phyloP scores from a whole-genome alignment of 2,329 filamentous ascomycete species.

The Pseudogymnoascus sp. region DNA sequence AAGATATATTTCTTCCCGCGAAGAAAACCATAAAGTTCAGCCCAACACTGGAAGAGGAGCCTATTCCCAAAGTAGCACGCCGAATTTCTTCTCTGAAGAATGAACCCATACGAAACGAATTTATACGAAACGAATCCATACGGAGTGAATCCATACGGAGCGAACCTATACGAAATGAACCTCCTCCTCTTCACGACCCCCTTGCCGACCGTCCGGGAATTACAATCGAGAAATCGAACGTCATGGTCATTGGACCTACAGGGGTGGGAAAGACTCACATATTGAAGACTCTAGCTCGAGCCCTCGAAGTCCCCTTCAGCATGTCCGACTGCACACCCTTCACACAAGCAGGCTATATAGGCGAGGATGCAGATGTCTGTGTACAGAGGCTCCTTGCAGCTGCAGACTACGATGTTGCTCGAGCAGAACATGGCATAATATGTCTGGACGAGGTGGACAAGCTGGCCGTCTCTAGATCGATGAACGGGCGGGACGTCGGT shows the following conservation, averaged over 20 bases:
- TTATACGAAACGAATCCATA: background rate
- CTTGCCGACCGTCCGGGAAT: conserved; percentile 16
- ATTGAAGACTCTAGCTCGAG: conserved; percentile 76
- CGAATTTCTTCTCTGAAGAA: background rate
- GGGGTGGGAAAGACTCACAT: conserved; percentile 97
- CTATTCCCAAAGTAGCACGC: background rate
- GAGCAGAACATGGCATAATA: conserved; percentile 85
- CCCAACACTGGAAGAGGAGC: background rate
- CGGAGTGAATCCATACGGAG: background rate
- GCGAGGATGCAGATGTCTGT: conserved; percentile 93
- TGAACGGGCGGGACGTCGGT: conserved; percentile 85
- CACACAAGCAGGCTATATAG: conserved; percentile 94
- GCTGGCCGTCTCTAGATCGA: conserved; percentile 51
- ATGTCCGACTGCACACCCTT: conserved; percentile 95
- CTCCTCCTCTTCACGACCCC: background rate
- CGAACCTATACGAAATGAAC: background rate
- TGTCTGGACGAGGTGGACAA: conserved; percentile 97
- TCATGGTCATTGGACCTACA: conserved; percentile 82
- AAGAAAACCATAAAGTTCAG: background rate
- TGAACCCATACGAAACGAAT: background rate
- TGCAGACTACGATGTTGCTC: conserved; percentile 77
- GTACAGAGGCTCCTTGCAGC: conserved; percentile 85
- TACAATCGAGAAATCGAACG: conserved; percentile 83
- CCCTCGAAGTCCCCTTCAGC: conserved; percentile 90
- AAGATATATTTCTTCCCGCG: background rate